phyloP scores from a whole-genome alignment of 352 stramenopile species.

The Globisporangium acanthophoron region DNA sequence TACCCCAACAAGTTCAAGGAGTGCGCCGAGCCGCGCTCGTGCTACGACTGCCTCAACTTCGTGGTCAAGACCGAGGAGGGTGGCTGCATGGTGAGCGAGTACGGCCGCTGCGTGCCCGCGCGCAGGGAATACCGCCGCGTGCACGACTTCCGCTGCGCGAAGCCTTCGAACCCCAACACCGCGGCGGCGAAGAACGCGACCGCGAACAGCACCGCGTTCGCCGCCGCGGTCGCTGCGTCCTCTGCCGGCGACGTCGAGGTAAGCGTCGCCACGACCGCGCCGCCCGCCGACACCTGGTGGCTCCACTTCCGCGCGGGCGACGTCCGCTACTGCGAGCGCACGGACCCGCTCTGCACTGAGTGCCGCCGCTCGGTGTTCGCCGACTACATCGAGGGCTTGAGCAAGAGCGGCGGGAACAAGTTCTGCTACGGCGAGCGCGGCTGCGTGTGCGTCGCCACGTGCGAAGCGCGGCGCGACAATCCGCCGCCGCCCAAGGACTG shows the following conservation, averaged over 20 bases:
- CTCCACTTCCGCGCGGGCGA: constrained; percentile 8
- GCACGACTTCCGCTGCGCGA: constrained; percentile 10
- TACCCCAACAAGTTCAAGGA: constrained; percentile 33
- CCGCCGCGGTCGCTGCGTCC: neutral
- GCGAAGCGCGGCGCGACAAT: constrained; percentile 7
- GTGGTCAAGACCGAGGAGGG: constrained; percentile 23
- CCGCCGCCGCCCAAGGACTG: constrained; percentile 11
- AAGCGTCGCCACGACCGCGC: neutral
- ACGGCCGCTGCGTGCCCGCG: constrained; percentile 8
- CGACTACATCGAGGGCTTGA: constrained; percentile 11
- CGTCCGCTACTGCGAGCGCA: constrained; percentile 10
- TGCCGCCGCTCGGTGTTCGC: constrained; percentile 15
- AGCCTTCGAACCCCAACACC: constrained; percentile 7
- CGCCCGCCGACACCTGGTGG: neutral
- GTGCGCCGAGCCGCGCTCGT: constrained; percentile 35
- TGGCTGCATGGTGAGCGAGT: constrained; percentile 34
- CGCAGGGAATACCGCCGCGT: constrained; percentile 2
- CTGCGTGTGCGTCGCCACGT: constrained; percentile 18
- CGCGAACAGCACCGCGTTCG: neutral
- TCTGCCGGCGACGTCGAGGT: neutral
- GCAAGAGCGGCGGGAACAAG: neutral
- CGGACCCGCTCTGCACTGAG: constrained; percentile 6
- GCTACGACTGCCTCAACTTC: constrained; percentile 52
- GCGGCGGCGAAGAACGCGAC: neutral
- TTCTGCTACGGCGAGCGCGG: constrained; percentile 13